Conservation (phyloP, 169 alveolate genomes). For the Cryptosporidium viatorum region DNA sequence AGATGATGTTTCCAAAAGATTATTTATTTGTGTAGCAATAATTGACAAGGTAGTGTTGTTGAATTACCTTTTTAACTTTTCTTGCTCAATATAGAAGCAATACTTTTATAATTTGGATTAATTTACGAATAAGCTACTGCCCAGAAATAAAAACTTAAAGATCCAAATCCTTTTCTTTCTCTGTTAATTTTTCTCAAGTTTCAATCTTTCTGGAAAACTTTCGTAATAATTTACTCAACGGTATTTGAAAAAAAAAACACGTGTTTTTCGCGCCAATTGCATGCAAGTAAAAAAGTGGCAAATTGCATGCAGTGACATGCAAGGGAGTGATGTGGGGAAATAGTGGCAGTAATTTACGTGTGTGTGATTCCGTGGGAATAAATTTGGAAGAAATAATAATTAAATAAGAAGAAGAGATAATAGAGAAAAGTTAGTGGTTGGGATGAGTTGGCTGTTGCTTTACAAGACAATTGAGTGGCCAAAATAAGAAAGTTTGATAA, state of each 20-base stretch:
- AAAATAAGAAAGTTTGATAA: neutral
- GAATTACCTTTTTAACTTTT: too few relatives aligned
- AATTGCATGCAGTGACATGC: constrained; percentile 52
- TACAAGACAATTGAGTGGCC: neutral
- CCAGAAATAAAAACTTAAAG: neutral
- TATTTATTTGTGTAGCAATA: too few relatives aligned
- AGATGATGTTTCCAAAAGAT: neutral
- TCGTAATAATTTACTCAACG: constrained; percentile 11
- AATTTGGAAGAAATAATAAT: neutral
- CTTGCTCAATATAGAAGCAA: neutral
- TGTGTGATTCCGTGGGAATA: constrained; percentile 18
- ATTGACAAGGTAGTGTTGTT: too few relatives aligned
- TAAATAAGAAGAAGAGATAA: neutral
- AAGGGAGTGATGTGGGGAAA: constrained; percentile 5
- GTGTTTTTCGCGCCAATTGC: constrained; percentile 57
- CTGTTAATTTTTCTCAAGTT: neutral
- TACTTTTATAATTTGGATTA: too few relatives aligned
- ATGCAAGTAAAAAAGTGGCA: constrained; percentile 44
- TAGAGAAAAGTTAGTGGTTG: neutral
- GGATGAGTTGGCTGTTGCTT: neutral
- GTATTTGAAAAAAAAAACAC: neutral
- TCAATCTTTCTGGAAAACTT: too few relatives aligned
- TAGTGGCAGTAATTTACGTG: neutral
- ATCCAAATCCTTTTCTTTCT: neutral
- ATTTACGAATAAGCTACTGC: neutral